Conservation (phyloP, 2,329 filamentous ascomycete genomes). For the Didymella pomorum region DNA sequence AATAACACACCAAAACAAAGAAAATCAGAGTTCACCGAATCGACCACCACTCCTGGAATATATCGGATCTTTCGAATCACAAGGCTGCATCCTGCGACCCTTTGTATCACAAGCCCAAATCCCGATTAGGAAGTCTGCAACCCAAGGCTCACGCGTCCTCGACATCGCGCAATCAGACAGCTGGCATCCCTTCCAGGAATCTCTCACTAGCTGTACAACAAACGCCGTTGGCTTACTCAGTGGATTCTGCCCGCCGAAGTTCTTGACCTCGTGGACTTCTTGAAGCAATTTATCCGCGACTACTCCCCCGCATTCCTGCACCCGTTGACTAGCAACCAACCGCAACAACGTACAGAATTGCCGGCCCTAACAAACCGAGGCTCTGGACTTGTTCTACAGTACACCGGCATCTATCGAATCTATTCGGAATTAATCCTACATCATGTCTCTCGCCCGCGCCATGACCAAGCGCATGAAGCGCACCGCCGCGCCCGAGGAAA, state of each 20-base stretch:
- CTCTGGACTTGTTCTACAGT: conserved; percentile 11
- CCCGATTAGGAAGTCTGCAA: conserved; percentile 38
- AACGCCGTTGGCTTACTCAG: conserved; percentile 27
- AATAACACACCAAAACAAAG: conserved; percentile 27
- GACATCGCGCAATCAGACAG: conserved; percentile 31
- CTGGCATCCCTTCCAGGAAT: conserved; percentile 27
- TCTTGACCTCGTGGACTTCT: conserved; percentile 32
- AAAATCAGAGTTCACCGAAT: conserved; percentile 18
- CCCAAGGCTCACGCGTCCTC: conserved; percentile 36
- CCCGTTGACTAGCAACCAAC: conserved; percentile 38
- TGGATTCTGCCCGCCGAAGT: conserved; percentile 26
- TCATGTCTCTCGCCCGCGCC: conserved; percentile 71
- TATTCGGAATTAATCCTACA: conserved; percentile 45
- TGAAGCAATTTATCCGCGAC: conserved; percentile 48
- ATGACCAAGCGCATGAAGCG: conserved; percentile 74
- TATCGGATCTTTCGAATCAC: conserved; percentile 21
- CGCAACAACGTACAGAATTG: conserved; percentile 34
- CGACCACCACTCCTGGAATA: conserved; percentile 21
- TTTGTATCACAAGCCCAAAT: conserved; percentile 41
- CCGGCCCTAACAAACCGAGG: conserved; percentile 37
- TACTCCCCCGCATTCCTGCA: conserved; percentile 44
- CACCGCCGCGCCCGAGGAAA: conserved; percentile 52
- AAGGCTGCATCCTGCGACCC: conserved; percentile 29
- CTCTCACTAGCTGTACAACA: conserved; percentile 36
- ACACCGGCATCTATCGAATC: conserved; percentile 38